Evolutionary conservation across 2,329 filamentous ascomycete species (phyloP).

Genomic region (Herpotrichia juniperi): DNA sequence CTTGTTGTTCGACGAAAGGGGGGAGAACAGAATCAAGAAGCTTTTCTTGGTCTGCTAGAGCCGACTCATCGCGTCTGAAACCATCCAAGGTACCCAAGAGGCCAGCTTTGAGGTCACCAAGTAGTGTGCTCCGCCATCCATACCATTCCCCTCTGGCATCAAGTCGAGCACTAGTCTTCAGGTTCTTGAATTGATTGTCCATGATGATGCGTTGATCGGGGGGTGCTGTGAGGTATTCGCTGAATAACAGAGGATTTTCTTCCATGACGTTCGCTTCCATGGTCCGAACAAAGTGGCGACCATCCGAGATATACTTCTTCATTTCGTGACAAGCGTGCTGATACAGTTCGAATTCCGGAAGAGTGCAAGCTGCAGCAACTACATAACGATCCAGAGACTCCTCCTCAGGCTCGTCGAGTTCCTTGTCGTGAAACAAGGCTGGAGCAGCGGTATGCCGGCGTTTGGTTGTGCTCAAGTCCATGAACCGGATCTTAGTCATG

Average conservation of each 20-base stretch:
- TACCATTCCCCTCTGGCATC: slow-evolving; percentile 98
- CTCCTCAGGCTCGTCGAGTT: slow-evolving; percentile 51
- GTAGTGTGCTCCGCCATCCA: slow-evolving; percentile 91
- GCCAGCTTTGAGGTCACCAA: slow-evolving; percentile 80
- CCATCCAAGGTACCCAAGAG: slow-evolving; percentile 76
- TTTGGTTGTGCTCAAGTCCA: slow-evolving; percentile 97
- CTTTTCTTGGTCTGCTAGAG: slow-evolving; percentile 70
- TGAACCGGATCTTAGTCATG: slow-evolving; percentile 95
- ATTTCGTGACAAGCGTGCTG: slow-evolving; percentile 95
- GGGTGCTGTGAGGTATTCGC: slow-evolving; percentile 85
- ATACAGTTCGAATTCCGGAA: slow-evolving; percentile 92
- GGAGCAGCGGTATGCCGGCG: slow-evolving; percentile 75
- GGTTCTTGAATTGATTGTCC: slow-evolving; percentile 97
- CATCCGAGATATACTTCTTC: slow-evolving; percentile 95
- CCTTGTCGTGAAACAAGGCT: slow-evolving; percentile 41
- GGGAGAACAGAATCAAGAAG: slow-evolving; percentile 74
- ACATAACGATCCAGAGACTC: slow-evolving; percentile 76
- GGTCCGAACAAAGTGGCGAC: slow-evolving; percentile 84
- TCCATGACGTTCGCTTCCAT: slow-evolving; percentile 88
- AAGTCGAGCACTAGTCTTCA: slow-evolving; percentile 89
- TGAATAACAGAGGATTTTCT: slow-evolving; percentile 89
- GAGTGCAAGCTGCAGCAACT: slow-evolving; percentile 85
- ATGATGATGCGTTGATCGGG: slow-evolving; percentile 84
- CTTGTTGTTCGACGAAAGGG: slow-evolving; percentile 64
- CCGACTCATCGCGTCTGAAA: slow-evolving; percentile 74